Base-by-base conservation (phyloP, 805 yeast genomes). In the Candida ulmi region DNA sequence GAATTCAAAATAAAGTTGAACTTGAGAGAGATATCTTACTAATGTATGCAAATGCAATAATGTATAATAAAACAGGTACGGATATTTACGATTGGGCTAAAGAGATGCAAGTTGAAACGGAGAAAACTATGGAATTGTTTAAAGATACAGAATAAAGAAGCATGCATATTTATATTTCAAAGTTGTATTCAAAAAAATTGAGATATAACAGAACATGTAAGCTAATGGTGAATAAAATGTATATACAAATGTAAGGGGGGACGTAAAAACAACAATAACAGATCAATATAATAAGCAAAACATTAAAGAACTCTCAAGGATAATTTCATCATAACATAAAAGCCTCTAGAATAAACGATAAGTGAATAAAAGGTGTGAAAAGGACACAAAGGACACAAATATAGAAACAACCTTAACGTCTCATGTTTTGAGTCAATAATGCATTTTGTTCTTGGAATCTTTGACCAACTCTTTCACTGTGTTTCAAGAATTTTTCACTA, bases 401-500 rank as follows among this genome's bases (percentile, higher is more conserved):
- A n/a, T n/a, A n/a, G n/a, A n/a, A n/a, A n/a, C n/a, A n/a, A n/a
- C n/a, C n/a, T 36, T 45, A 54, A 42, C 55, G 54, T 55, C 71
- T 68, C 72, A 81, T 68, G 66, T 77, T 81, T 63, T 84, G 86
- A 73, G 83, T 81, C 71, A 84, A 68, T 49, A 80, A 67, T 42
- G 84, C 85, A 43, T 93, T 93, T 68, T 91, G 97, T 62, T 91
- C 99, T 69, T 91, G 98, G 91, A 93, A 93, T 69, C 98, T 82
- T 68, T 85, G 91, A 33, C 99, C 99, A 42, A 93, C 96, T 64
- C 99, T 83, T 71, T 93, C 99, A 65, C 91, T 80, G 73, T 91
- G 98, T 65, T 93, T 93, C 71, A 93, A 76, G 78, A 93, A 93
- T 74, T 93, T 93, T 67, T 91, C 98, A 36, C 96, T 83, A 65